phyloP scores from a whole-genome alignment of 75 land plant genomes.

The Larix kaempferi region DNA sequence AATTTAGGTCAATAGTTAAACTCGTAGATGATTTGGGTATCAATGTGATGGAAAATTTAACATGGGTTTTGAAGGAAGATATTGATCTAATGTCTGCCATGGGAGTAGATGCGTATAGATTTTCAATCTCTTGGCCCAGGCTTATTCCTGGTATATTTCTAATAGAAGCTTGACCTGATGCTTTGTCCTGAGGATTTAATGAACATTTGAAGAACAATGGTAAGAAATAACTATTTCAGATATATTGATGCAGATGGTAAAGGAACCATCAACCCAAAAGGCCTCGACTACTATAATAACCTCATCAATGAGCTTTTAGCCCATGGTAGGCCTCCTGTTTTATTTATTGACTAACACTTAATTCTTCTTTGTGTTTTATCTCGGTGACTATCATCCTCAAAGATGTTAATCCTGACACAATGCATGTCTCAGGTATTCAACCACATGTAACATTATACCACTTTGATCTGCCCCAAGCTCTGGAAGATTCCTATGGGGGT shows the following conservation, averaged over 20 bases:
- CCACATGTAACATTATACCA: slow-evolving; percentile 41
- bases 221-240: not conserved
- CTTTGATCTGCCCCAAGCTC: slow-evolving; percentile 41
- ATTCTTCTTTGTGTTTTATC: not conserved
- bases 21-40: not conserved
- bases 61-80: slow-evolving; percentile 36
- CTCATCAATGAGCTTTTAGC: slow-evolving; percentile 25
- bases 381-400: not conserved
- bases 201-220: not conserved
- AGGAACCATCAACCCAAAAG: slow-evolving; percentile 22
- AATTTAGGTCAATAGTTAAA: not conserved
- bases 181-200: not conserved
- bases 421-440: slow-evolving; percentile 24
- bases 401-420: not conserved
- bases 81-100: slow-evolving; percentile 31
- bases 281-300: slow-evolving; percentile 28
- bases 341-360: not conserved
- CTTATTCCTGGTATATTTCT: slow-evolving; percentile 35
- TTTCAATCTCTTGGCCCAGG: slow-evolving; percentile 59
- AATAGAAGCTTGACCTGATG: not conserved
- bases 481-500: slow-evolving; percentile 47
- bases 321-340: slow-evolving; percentile 5
- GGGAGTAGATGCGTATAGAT: slow-evolving; percentile 47
- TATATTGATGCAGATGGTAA: slow-evolving; percentile 19
- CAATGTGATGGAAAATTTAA: not conserved